Evolutionary conservation across 495 filamentous ascomycete genomes (phyloP).

Genomic region (Trichoderma orchidacearum): DNA sequence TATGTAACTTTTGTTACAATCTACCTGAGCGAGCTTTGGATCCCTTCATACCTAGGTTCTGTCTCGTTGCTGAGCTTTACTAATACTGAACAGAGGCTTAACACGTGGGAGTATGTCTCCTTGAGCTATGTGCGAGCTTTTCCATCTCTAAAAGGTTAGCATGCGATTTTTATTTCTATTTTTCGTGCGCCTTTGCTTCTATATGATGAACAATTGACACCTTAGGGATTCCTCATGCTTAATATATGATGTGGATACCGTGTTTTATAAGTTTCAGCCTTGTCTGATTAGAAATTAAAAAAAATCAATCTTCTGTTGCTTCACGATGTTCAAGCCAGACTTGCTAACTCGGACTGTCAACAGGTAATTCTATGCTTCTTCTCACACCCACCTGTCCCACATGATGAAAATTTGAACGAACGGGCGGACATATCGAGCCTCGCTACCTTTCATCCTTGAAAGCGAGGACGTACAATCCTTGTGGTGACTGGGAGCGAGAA

Average conservation of each 20-base stretch:
- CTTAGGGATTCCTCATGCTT: conserved; percentile 96
- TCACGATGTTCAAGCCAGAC: conserved; percentile 7
- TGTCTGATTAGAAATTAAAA: conserved; percentile 57
- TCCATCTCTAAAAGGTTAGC: conserved; percentile 43
- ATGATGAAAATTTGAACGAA: conserved; percentile 95
- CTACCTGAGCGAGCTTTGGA: conserved; percentile 44
- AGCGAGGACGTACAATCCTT: conserved; percentile 80
- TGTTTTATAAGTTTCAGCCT: conserved; percentile 85
- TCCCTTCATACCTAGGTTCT: conserved; percentile 1
- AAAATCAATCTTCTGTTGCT: conserved; percentile 10
- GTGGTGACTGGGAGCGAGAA: conserved; percentile 51
- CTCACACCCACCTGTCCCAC: conserved; percentile 14
- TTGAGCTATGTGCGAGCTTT: neutral
- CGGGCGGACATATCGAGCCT: conserved; percentile 90
- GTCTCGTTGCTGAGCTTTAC: neutral
- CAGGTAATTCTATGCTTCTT: conserved; percentile 39
- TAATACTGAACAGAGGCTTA: neutral
- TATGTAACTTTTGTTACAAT: conserved; percentile 47
- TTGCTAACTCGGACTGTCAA: conserved; percentile 26
- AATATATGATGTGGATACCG: conserved; percentile 80
- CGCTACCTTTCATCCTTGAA: conserved; percentile 43
- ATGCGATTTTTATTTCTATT: conserved; percentile 11
- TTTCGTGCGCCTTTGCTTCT: conserved; percentile 18
- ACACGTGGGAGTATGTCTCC: conserved; percentile 5
- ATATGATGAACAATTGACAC: conserved; percentile 80